Evolutionary conservation across 768 basidiomycete species (phyloP), one percentile per base, ranked within the genome.

Genomic region (Boletus subparvulus): DNA sequence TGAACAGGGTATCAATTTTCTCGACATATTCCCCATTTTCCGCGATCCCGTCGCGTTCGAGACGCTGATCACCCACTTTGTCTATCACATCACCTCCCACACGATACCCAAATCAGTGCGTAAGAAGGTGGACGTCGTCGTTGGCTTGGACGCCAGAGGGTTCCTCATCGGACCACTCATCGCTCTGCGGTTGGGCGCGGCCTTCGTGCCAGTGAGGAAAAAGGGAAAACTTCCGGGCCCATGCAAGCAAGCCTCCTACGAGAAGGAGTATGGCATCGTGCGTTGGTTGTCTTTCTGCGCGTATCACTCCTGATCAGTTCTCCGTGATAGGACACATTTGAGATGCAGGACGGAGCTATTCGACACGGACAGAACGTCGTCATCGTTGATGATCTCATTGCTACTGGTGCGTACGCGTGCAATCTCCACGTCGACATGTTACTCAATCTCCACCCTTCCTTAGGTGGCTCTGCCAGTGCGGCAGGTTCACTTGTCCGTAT

Each of bases 121-220:
- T 49, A 81, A 81, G 61, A 93, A 87, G 72, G 83, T 95, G 62
- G 96, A 99, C 72, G 90, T 92, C 50, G 81, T 99, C 61, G 93
- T 99, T 54, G 97, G 92, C 33, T 81, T 99, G 43, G 97, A 99
- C 72, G 96, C 96, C 24, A 82, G 97, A 53, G 97, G 97, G 14
- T 99, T 99, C 78, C 81, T 99, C 49, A 74, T 99, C 11, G 97
- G 95, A 1, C 97, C 97, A 1, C 83, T 94, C 62, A 83, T 99
- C 64, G 97, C 97, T 6, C 74, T 92, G 66, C 80, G 96, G 55
- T 77, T 99, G 28, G 92, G 92, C 28, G 94, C 94, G 2, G 92
- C 93, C 12, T 99, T 99, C 63, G 94, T 97, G 4, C 95, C 97
- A 3, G 94, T 98, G 35, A 82, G 97, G 57, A 99, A 99, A 76